Percentiles rank a stretch among this genome's conserved stretches.
These are phyloP conservation scores for Trametes coccinea DNA, from an alignment of 768 basidiomycete genomes.

Conservation along the genomic window DNA sequence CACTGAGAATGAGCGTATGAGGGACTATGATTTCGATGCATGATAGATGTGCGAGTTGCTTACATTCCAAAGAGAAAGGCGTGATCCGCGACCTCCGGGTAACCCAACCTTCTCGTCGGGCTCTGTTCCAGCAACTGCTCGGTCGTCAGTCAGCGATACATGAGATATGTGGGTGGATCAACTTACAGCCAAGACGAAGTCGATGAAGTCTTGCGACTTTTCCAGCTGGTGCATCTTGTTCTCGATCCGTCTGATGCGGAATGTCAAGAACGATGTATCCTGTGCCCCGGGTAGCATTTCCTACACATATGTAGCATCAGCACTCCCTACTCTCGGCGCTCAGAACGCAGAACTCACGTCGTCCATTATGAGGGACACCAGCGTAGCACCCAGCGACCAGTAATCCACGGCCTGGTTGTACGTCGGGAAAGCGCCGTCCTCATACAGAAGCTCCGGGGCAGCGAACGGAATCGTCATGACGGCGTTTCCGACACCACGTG, in stretches of 20 bases:
- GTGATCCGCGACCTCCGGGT: neutral
- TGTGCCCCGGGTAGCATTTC: neutral
- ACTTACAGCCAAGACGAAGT: slow-evolving; percentile 12
- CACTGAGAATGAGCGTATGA: neutral
- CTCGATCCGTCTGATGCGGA: neutral
- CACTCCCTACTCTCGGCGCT: neutral
- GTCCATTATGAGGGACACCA: slow-evolving; percentile 40
- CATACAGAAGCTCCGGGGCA: slow-evolving; percentile 28
- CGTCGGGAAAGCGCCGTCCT: slow-evolving; percentile 33
- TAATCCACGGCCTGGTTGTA: slow-evolving; percentile 51
- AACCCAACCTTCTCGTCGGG: neutral
- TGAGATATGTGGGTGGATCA: no score
- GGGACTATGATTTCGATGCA: no score
- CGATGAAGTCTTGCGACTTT: neutral
- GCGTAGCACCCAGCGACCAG: slow-evolving; percentile 50
- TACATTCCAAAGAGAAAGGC: slow-evolving; percentile 2
- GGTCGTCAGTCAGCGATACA: neutral
- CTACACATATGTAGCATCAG: neutral
- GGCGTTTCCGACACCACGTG: neutral
- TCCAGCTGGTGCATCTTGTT: neutral
- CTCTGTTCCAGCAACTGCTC: neutral
- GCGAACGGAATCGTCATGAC: slow-evolving; percentile 25
- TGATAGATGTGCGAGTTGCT: neutral
- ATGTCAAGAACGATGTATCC: neutral
- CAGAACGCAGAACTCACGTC: slow-evolving; percentile 9